Evolutionary conservation across 352 stramenopile genomes (phyloP).

Genomic region (Thalassiosira mediterranea): DNA sequence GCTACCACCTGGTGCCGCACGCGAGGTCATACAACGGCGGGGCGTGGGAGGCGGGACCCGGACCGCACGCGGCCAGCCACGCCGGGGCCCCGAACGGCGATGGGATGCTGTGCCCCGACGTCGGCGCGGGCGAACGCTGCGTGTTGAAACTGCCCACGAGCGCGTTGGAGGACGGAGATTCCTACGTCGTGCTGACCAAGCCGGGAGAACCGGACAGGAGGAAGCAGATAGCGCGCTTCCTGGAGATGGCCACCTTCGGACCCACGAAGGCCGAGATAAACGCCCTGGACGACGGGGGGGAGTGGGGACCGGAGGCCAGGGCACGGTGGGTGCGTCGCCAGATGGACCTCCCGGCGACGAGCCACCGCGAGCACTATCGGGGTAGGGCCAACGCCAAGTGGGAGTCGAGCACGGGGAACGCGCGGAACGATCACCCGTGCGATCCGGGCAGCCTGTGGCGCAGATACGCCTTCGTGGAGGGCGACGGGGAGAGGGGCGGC

Average conservation of each 20-base stretch:
- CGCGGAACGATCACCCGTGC: slow-evolving; percentile 1
- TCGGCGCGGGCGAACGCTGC: not conserved
- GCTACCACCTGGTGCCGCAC: slow-evolving; percentile 52
- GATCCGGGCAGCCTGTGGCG: slow-evolving; percentile 20
- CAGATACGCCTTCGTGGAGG: slow-evolving; percentile 41
- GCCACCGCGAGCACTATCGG: slow-evolving; percentile 52
- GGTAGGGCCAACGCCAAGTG: not conserved
- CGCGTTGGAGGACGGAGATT: slow-evolving; percentile 5
- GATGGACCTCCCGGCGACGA: slow-evolving; percentile 35
- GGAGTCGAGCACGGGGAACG: not conserved
- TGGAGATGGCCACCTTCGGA: slow-evolving; percentile 68
- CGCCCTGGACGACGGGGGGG: slow-evolving; percentile 2
- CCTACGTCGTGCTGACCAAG: slow-evolving; percentile 52
- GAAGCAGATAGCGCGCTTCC: slow-evolving; percentile 52
- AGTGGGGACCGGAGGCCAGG: slow-evolving; percentile 1
- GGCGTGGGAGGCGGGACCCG: slow-evolving; percentile 62
- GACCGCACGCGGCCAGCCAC: slow-evolving; percentile 31
- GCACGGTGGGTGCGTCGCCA: slow-evolving; percentile 33
- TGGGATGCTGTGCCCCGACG: too few species aligned
- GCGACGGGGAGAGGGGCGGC: slow-evolving; percentile 10
- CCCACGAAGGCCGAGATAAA: slow-evolving; percentile 50
- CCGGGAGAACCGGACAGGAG: not conserved
- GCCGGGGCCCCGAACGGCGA: too few species aligned
- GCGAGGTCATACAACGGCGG: slow-evolving; percentile 62
- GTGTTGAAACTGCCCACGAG: not conserved